A percentile compares a stretch with the other conserved stretches of the same genome.
phyloP scores from a whole-genome alignment of 1,284 basidiomycete species.

The Moniliophthora roreri region DNA sequence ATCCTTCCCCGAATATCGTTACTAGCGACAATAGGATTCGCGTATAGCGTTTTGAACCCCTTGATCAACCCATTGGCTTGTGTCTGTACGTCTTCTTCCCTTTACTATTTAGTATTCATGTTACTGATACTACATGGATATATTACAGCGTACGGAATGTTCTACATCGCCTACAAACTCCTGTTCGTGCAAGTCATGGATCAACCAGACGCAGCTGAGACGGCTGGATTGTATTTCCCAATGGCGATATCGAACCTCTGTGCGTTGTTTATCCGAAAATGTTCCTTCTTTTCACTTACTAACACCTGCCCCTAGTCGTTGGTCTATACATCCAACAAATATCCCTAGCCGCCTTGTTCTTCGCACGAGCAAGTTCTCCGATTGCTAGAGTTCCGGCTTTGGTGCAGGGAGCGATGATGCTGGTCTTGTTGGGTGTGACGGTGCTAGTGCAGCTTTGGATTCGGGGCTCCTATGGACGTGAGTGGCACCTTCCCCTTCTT shows the following conservation, averaged over 20 bases:
- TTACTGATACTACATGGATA: background rate
- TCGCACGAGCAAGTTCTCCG: constrained; percentile 45
- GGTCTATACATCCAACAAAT: constrained; percentile 72
- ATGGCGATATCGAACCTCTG: constrained; percentile 72
- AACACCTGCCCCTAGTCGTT: constrained; percentile 41
- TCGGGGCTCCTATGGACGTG: constrained; percentile 39
- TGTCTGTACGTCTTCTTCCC: constrained; percentile 32
- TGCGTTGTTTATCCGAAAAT: constrained; percentile 26
- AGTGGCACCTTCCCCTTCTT: constrained; percentile 16
- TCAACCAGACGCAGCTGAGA: constrained; percentile 47
- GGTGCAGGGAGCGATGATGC: constrained; percentile 59
- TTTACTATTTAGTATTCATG: background rate
- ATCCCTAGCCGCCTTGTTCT: constrained; percentile 66
- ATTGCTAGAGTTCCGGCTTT: constrained; percentile 35
- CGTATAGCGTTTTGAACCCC: constrained; percentile 74
- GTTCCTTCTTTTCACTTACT: background rate
- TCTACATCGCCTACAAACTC: constrained; percentile 70
- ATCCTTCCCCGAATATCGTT: constrained; percentile 51
- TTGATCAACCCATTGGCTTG: constrained; percentile 72
- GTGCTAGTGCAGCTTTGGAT: constrained; percentile 41
- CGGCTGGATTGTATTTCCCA: constrained; percentile 66
- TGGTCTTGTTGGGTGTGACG: constrained; percentile 60
- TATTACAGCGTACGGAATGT: constrained; percentile 56
- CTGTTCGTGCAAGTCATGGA: constrained; percentile 61
- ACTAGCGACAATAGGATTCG: constrained; percentile 52